Conservation (phyloP, 164 flowering plant species). For the Berberis thunbergii region DNA sequence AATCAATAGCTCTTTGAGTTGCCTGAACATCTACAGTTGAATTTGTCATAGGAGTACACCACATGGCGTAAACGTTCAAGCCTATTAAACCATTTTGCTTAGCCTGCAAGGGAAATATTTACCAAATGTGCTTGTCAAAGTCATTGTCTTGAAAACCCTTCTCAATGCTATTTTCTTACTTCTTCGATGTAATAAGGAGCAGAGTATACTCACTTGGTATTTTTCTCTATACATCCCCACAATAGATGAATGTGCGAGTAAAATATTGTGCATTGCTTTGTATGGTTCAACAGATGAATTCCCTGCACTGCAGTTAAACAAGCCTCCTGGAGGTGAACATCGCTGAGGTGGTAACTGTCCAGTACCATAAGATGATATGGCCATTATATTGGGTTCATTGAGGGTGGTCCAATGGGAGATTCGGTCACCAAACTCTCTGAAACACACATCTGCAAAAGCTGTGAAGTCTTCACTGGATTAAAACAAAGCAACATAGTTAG, state of each 20-base stretch:
- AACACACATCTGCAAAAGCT: slow-evolving; percentile 14
- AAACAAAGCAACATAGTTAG: too few species aligned
- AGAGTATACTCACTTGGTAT: slow-evolving; percentile 6
- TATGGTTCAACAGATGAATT: slow-evolving; percentile 13
- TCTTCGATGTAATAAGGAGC: not conserved
- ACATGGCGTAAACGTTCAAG: slow-evolving; percentile 5
- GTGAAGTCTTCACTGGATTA: slow-evolving; percentile 1
- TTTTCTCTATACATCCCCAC: slow-evolving; percentile 6
- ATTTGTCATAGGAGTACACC: slow-evolving; percentile 10
- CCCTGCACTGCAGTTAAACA: slow-evolving; percentile 3
- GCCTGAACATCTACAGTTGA: slow-evolving; percentile 9
- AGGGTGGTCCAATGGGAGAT: slow-evolving; percentile 12
- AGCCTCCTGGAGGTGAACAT: not conserved
- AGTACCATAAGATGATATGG: not conserved
- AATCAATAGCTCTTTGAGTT: slow-evolving; percentile 13
- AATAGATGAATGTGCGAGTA: slow-evolving; percentile 12
- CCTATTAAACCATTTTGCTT: slow-evolving; percentile 2
- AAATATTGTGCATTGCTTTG: slow-evolving; percentile 3
- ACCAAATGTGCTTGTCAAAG: too few species aligned
- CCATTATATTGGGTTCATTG: slow-evolving; percentile 8
- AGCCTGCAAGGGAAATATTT: too few species aligned
- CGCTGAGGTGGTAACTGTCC: slow-evolving; percentile 10
- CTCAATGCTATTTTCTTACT: too few species aligned
- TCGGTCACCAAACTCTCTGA: slow-evolving; percentile 16
- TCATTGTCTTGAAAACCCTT: too few species aligned